phyloP scores from a whole-genome alignment of 768 basidiomycete genomes.

The Lactarius deliciosus region DNA sequence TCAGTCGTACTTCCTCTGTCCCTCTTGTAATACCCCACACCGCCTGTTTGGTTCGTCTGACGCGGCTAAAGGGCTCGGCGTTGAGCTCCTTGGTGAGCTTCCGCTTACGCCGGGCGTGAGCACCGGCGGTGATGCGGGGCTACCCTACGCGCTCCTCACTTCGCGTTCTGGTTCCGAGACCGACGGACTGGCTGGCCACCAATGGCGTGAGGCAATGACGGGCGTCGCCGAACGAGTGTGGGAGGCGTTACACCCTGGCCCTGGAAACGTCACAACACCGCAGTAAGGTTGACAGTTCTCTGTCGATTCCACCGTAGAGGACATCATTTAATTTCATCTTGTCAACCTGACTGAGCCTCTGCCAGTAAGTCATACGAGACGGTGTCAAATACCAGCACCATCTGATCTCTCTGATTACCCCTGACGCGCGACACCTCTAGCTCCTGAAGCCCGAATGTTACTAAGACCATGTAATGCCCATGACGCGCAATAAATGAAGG shows the following conservation, averaged over 20 bases:
- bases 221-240: conserved; percentile 36
- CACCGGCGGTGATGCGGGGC: conserved; percentile 65
- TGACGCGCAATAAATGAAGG: not conserved
- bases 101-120: conserved; percentile 80
- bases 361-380: not conserved
- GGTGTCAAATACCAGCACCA: not conserved
- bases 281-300: not conserved
- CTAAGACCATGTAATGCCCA: not conserved
- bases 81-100: conserved; percentile 74
- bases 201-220: conserved; percentile 36
- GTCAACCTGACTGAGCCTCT: not conserved
- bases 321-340: not conserved
- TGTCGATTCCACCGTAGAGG: not conserved
- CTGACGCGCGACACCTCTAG: not conserved
- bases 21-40: conserved; percentile 63
- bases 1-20: conserved; percentile 80
- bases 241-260: conserved; percentile 24
- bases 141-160: conserved; percentile 46
- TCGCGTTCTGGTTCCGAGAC: not conserved
- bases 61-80: conserved; percentile 51
- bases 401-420: not conserved
- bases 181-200: conserved; percentile 21
- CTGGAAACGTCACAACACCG: not conserved
- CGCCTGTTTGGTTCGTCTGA: conserved; percentile 70
- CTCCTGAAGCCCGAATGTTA: not conserved